These are phyloP conservation scores for Umbelopsis ramanniana DNA, from an alignment of 192 early-diverging fungal species.

Conservation along the genomic window DNA sequence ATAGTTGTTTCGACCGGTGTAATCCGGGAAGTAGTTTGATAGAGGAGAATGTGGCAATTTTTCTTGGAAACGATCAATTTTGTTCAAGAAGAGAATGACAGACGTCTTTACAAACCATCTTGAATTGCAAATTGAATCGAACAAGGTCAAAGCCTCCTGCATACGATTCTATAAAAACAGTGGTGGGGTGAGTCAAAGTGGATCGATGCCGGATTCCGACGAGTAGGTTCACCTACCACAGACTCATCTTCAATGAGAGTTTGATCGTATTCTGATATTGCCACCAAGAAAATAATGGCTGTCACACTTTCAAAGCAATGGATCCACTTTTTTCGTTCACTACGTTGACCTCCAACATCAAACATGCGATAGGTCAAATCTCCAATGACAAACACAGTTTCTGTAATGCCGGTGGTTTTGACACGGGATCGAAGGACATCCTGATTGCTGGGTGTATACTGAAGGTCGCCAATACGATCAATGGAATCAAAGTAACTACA, in stretches of 20 bases:
- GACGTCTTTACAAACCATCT: slow-evolving; percentile 98
- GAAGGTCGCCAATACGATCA: slow-evolving; percentile 79
- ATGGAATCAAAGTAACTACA: slow-evolving; percentile 96
- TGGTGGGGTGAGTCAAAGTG: not conserved
- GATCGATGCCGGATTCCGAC: no score
- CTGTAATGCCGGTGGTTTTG: slow-evolving; percentile 97
- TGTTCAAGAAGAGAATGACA: slow-evolving; percentile 98
- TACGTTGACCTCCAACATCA: slow-evolving; percentile 98
- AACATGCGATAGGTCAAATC: slow-evolving; percentile 96
- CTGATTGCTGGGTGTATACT: slow-evolving; percentile 92
- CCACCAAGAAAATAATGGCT: slow-evolving; percentile 94
- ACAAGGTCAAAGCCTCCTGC: slow-evolving; percentile 95
- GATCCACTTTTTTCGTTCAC: slow-evolving; percentile 99
- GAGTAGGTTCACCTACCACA: slow-evolving; percentile 66
- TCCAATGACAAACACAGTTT: slow-evolving; percentile 91
- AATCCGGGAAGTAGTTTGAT: slow-evolving; percentile 91
- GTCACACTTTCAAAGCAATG: slow-evolving; percentile 99
- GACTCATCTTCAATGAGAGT: slow-evolving; percentile 94
- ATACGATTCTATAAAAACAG: slow-evolving; percentile 76
- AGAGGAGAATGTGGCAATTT: slow-evolving; percentile 88
- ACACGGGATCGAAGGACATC: slow-evolving; percentile 96
- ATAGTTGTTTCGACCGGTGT: slow-evolving; percentile 64
- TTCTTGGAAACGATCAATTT: slow-evolving; percentile 96
- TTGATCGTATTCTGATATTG: slow-evolving; percentile 96
- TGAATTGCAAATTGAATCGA: slow-evolving; percentile 97